These are phyloP conservation scores for Articulospora tetracladia DNA, from an alignment of 495 filamentous ascomycete genomes.

Conservation along the genomic window DNA sequence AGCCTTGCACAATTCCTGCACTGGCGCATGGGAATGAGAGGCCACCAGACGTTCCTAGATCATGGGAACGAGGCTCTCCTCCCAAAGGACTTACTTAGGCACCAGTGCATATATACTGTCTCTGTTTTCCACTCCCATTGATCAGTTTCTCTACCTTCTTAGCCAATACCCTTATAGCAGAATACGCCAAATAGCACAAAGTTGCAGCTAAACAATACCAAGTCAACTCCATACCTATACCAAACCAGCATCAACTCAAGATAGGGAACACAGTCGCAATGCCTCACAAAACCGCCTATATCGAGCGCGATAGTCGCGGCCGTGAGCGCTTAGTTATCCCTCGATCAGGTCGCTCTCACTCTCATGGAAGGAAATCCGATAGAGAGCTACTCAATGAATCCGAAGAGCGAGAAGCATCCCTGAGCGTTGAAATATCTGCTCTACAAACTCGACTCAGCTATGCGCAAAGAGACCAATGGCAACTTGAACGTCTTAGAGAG, in stretches of 20 bases:
- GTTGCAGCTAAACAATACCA: constrained; percentile 2
- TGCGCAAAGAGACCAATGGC: constrained; percentile 18
- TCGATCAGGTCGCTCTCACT: constrained; percentile 1
- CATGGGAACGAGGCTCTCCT: constrained; percentile 22
- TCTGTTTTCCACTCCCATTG: constrained; percentile 10
- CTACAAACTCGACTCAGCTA: constrained; percentile 20
- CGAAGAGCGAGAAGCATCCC: constrained; percentile 18
- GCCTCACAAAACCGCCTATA: constrained; percentile 8
- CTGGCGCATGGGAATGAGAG: background rate
- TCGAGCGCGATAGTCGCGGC: constrained; percentile 18
- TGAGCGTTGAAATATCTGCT: constrained; percentile 6
- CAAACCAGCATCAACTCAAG: background rate
- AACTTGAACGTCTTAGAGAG: constrained; percentile 3
- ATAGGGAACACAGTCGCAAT: constrained; percentile 21
- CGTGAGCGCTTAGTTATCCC: constrained; percentile 11
- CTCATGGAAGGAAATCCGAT: constrained; percentile 7
- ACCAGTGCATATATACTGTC: constrained; percentile 20
- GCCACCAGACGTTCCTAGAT: constrained; percentile 4
- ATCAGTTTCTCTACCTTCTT: constrained; percentile 6
- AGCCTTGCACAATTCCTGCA: constrained; percentile 1
- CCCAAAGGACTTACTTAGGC: constrained; percentile 18
- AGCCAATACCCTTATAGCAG: constrained; percentile 18
- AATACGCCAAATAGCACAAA: constrained; percentile 10
- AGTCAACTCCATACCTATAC: constrained; percentile 9
- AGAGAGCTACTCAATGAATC: constrained; percentile 21